phyloP scores from a whole-genome alignment of 495 filamentous ascomycete species.

The Trichoderma gamsii region DNA sequence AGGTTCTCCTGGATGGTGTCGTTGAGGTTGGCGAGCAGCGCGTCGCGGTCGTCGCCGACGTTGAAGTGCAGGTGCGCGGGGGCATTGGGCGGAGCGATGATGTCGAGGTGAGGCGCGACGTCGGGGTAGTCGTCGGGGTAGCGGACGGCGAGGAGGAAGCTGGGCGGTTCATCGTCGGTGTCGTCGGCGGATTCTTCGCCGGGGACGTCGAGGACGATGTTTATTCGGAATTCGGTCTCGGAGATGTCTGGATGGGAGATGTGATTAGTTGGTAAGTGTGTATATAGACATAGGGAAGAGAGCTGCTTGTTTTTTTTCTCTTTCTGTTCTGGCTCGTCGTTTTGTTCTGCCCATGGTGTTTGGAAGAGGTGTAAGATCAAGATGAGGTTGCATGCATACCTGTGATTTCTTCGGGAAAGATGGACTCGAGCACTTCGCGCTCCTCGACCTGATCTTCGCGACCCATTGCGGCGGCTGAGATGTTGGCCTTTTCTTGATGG shows the following conservation, averaged over 20 bases:
- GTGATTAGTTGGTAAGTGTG: background rate
- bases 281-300: no score
- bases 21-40: constrained; percentile 61
- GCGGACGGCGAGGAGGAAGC: constrained; percentile 70
- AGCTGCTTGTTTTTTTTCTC: background rate
- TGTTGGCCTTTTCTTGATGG: background rate
- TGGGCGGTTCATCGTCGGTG: constrained; percentile 52
- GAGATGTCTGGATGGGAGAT: constrained; percentile 59
- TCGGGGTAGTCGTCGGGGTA: constrained; percentile 88
- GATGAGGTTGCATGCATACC: constrained; percentile 40
- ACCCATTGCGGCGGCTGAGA: constrained; percentile 57
- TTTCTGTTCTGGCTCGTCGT: background rate
- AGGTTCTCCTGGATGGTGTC: constrained; percentile 78
- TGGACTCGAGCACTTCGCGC: constrained; percentile 93
- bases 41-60: constrained; percentile 57
- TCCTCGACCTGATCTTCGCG: constrained; percentile 92
- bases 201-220: constrained; percentile 69
- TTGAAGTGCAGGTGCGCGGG: constrained; percentile 55
- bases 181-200: constrained; percentile 48
- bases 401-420: constrained; percentile 96
- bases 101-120: constrained; percentile 69
- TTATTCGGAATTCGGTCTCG: constrained; percentile 77
- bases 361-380: constrained; percentile 20
- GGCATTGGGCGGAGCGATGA: constrained; percentile 64
- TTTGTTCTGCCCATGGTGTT: background rate